These are phyloP conservation scores for Hypsizygus marmoreus DNA, from an alignment of 768 basidiomycete species.

Conservation along the genomic window DNA sequence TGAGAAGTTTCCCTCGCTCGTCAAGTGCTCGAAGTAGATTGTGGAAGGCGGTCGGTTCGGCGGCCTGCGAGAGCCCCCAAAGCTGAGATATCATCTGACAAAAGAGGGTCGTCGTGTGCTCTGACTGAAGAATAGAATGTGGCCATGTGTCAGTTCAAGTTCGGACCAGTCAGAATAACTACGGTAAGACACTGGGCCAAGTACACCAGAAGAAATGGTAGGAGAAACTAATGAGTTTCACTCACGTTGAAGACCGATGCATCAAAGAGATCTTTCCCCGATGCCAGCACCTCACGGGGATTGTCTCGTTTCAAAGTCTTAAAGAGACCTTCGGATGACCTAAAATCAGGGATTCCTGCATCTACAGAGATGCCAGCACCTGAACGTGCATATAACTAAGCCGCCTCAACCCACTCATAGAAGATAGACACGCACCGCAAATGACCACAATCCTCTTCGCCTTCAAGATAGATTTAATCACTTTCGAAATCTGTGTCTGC, in stretches of 20 bases:
- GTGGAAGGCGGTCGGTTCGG: constrained; percentile 83
- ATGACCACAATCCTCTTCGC: constrained; percentile 85
- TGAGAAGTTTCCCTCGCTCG: constrained; percentile 70
- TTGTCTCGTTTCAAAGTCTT: constrained; percentile 77
- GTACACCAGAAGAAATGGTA: not conserved
- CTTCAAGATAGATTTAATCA: constrained; percentile 70
- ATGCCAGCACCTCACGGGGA: constrained; percentile 66
- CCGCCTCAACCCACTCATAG: not conserved
- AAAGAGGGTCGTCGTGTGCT: constrained; percentile 73
- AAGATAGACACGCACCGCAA: constrained; percentile 59
- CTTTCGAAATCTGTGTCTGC: constrained; percentile 48
- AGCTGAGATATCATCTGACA: constrained; percentile 90
- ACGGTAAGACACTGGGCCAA: too few species aligned
- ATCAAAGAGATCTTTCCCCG: constrained; percentile 89
- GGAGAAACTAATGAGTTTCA: constrained; percentile 5
- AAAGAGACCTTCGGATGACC: constrained; percentile 81
- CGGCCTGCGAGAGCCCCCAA: constrained; percentile 68
- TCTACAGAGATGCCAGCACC: constrained; percentile 89
- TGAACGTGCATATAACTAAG: constrained; percentile 24
- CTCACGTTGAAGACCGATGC: constrained; percentile 86
- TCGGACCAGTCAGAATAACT: not conserved
- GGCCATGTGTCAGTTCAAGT: constrained; percentile 7
- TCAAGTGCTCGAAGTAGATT: constrained; percentile 73
- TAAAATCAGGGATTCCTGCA: constrained; percentile 89
- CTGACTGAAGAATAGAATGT: constrained; percentile 49